These are phyloP conservation scores for Chaetomiaceae sp. DNA, from an alignment of 2,329 filamentous ascomycete species.

Conservation along the genomic window DNA sequence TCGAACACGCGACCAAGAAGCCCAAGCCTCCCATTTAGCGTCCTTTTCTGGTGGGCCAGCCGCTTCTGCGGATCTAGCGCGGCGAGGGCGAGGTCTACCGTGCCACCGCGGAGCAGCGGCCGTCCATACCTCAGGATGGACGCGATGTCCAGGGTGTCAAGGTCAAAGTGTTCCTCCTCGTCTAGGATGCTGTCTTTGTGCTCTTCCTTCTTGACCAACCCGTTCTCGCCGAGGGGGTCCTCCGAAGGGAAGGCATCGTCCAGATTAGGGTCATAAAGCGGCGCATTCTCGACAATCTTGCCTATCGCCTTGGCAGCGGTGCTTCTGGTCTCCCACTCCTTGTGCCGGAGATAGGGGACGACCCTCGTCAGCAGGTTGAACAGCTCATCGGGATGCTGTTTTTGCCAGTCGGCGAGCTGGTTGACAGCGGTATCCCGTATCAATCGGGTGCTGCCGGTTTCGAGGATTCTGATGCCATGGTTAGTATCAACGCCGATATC, in stretches of 20 bases:
- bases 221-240: conserved; percentile 39
- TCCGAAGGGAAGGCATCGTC: conserved; percentile 52
- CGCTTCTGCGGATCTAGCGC: conserved; percentile 76
- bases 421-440: conserved; percentile 97
- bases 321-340: conserved; percentile 93
- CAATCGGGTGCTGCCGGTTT: conserved; percentile 92
- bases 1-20: conserved; percentile 80
- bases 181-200: conserved; percentile 43
- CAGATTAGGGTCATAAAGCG: conserved; percentile 80
- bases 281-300: conserved; percentile 86
- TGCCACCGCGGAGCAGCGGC: conserved; percentile 76
- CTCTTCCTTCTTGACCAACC: conserved; percentile 57
- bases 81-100: conserved; percentile 79
- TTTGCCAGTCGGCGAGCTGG: conserved; percentile 95
- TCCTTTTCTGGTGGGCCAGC: conserved; percentile 84
- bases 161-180: conserved; percentile 60
- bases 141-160: conserved; percentile 71
- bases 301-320: conserved; percentile 92
- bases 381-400: conserved; percentile 93
- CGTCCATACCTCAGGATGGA: conserved; percentile 79
- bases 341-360: conserved; percentile 90
- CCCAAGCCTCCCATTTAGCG: conserved; percentile 73
- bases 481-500: conserved; percentile 21
- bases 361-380: conserved; percentile 93
- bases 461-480: conserved; percentile 65